A percentile compares a stretch with the other conserved stretches of the same genome.
Evolutionary conservation across 441 rosid genomes (phyloP).

Genomic region (Codiaeum variegatum): DNA sequence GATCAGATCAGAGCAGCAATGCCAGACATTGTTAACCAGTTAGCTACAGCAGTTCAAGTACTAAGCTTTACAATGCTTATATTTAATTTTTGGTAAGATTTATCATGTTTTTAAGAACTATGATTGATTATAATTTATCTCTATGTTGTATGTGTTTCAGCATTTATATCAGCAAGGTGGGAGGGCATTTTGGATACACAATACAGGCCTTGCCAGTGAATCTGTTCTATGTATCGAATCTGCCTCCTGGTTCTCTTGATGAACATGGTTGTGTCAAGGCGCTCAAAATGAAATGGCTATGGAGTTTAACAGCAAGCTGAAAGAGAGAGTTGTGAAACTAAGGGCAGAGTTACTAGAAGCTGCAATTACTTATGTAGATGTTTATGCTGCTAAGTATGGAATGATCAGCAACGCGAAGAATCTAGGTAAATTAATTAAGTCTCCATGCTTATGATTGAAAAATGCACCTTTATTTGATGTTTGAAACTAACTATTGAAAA

Average conservation of each 20-base stretch:
- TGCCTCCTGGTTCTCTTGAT: slow-evolving; percentile 45
- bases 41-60: slow-evolving; percentile 71
- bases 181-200: slow-evolving; percentile 64
- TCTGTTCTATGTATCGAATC: slow-evolving; percentile 50
- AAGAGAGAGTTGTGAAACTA: slow-evolving; percentile 34
- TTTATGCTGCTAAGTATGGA: slow-evolving; percentile 41
- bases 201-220: slow-evolving; percentile 53
- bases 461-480: neutral
- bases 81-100: neutral
- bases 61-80: neutral
- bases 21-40: slow-evolving; percentile 64
- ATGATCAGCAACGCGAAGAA: slow-evolving; percentile 35
- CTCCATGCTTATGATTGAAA: slow-evolving; percentile 16
- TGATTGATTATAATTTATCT: neutral
- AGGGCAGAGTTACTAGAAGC: slow-evolving; percentile 39
- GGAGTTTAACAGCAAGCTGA: slow-evolving; percentile 37
- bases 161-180: slow-evolving; percentile 68
- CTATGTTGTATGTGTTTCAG: slow-evolving; percentile 32
- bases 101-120: neutral
- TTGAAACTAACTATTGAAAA: neutral
- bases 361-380: slow-evolving; percentile 42
- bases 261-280: slow-evolving; percentile 42
- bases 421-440: slow-evolving; percentile 37
- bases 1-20: slow-evolving; percentile 69
- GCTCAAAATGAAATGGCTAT: slow-evolving; percentile 45